Evolutionary conservation across 306 rosid species (phyloP), one percentile per base, ranked within the genome.

Genomic region (Prosopis cineraria): DNA sequence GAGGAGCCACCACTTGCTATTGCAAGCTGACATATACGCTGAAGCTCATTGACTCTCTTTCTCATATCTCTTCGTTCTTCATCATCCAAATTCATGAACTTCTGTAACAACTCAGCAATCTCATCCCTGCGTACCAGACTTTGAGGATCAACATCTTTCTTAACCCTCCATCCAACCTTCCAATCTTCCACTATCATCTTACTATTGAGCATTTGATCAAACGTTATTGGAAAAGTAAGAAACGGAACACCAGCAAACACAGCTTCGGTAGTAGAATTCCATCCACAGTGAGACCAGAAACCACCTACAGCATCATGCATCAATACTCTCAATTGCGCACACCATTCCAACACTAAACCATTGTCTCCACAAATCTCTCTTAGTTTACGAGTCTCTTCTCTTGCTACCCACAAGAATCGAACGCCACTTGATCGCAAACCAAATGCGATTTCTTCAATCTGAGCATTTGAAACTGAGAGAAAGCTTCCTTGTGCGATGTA

Each of bases 271-370:
- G 84, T 79, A 1, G 93, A 89, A 81, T 81, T 91, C 93, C 91
- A 89, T 0, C 93, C 96, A 59, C 93, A 89, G 53, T 91, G 89
- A 14, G 87, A 74, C 90, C 90, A 85, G 81, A 82, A 91, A 0
- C 91, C 91, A 10, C 91, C 90, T 11, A 89, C 14, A 14, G 89
- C 70, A 79, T 66, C 34, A 68, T 91, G 96, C 5, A 47, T 41
- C 73, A 87, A 69, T 40, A 89, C 93, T 12, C 73, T 85, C 72
- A 83, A 33, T 74, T 90, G 92, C 19, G 87, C 95, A 80, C 95
- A 90, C 88, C 89, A 90, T 24, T 75, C 70, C 48, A 90, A 59
- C 20, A 88, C 72, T 2, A 91, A 33, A 14, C 91, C 91, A 40
- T 2, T 76, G 6, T 84, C 83, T 12, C 95, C 88, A 66, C 88